phyloP scores from a whole-genome alignment of 2,329 filamentous ascomycete genomes.

The Paraphoma sp. region DNA sequence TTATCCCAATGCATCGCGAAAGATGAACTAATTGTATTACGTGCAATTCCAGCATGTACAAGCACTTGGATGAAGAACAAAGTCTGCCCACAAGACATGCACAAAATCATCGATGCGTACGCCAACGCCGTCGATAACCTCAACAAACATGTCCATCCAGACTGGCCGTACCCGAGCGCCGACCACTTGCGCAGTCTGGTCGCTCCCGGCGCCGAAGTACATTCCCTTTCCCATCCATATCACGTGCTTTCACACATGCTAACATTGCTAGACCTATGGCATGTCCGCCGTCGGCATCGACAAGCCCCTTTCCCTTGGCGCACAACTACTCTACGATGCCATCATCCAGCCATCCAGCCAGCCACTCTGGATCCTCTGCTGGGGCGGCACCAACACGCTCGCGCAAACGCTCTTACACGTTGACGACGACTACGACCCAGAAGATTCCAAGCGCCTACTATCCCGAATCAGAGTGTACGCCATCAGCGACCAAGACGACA shows the following conservation, averaged over 20 bases:
- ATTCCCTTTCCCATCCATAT: neutral
- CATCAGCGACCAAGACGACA: slow-evolving; percentile 67
- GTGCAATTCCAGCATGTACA: slow-evolving; percentile 33
- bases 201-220: slow-evolving; percentile 41
- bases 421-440: slow-evolving; percentile 37
- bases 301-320: slow-evolving; percentile 51
- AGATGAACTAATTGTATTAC: neutral
- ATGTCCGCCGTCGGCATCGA: slow-evolving; percentile 45
- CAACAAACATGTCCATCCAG: slow-evolving; percentile 54
- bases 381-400: slow-evolving; percentile 62
- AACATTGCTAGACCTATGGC: slow-evolving; percentile 41
- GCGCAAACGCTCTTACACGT: slow-evolving; percentile 57
- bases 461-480: slow-evolving; percentile 48
- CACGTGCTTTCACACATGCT: slow-evolving; percentile 1
- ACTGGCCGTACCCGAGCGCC: slow-evolving; percentile 39
- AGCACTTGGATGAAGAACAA: slow-evolving; percentile 50
- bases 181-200: slow-evolving; percentile 32
- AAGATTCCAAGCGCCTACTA: slow-evolving; percentile 41
- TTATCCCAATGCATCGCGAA: neutral
- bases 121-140: slow-evolving; percentile 52
- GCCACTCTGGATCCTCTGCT: slow-evolving; percentile 60
- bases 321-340: slow-evolving; percentile 53
- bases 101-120: slow-evolving; percentile 45
- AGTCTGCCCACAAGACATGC: slow-evolving; percentile 43
- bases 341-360: slow-evolving; percentile 48